A percentile compares a stretch with the other conserved stretches of the same genome.
These are phyloP conservation scores for Zymoseptoria passerinii DNA, from an alignment of 2,329 filamentous ascomycete species.

Conservation along the genomic window DNA sequence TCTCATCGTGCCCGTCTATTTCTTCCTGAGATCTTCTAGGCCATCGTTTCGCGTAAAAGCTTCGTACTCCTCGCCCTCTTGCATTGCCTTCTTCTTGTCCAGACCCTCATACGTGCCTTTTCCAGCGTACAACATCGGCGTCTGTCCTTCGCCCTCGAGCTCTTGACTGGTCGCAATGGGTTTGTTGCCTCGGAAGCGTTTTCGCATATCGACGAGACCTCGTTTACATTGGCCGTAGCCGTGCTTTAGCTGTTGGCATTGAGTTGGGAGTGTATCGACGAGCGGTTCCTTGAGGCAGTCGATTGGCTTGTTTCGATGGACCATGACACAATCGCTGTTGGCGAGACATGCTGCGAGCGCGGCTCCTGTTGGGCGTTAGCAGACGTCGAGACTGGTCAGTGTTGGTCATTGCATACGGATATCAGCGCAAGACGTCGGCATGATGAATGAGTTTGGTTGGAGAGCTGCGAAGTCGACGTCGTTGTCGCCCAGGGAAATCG, in stretches of 20 bases:
- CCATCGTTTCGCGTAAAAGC: slow-evolving; percentile 26
- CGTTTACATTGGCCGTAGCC: slow-evolving; percentile 93
- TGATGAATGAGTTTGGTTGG: slow-evolving; percentile 31
- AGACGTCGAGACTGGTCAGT: background rate
- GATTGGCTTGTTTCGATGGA: slow-evolving; percentile 74
- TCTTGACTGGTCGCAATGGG: slow-evolving; percentile 64
- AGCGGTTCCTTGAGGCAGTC: slow-evolving; percentile 84
- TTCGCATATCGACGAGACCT: slow-evolving; percentile 97
- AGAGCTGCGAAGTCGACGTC: background rate
- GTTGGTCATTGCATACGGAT: slow-evolving; percentile 59
- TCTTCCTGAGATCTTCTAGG: slow-evolving; percentile 24
- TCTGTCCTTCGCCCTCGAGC: slow-evolving; percentile 38
- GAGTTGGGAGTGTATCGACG: slow-evolving; percentile 68
- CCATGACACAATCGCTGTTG: slow-evolving; percentile 91
- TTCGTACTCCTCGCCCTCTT: slow-evolving; percentile 27
- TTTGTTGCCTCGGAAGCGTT: slow-evolving; percentile 90
- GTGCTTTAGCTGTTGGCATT: slow-evolving; percentile 88
- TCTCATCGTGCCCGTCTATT: slow-evolving; percentile 6
- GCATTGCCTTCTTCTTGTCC: slow-evolving; percentile 21
- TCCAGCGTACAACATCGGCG: slow-evolving; percentile 69
- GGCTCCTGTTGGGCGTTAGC: slow-evolving; percentile 52
- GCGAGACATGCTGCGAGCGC: slow-evolving; percentile 92
- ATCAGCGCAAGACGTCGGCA: slow-evolving; percentile 96
- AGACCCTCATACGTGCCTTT: slow-evolving; percentile 35
- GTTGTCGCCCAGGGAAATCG: background rate